Evolutionary conservation across 2,329 filamentous ascomycete species (phyloP).

Genomic region (Sclerotinia nivalis): DNA sequence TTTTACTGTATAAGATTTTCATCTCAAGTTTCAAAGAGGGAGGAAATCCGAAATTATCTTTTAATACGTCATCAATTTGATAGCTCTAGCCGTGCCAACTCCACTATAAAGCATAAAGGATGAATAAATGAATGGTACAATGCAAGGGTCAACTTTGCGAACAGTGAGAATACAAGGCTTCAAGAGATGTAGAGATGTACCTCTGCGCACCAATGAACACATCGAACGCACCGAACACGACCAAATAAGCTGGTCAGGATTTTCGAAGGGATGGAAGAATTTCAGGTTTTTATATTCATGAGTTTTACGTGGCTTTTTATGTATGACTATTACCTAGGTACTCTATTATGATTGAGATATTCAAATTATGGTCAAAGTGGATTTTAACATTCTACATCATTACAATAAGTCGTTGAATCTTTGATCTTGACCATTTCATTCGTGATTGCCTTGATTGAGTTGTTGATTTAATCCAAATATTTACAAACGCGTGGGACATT

Average conservation of each 20-base stretch:
- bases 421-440: not conserved
- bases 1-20: not conserved
- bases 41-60: not conserved
- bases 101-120: not conserved
- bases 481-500: not conserved
- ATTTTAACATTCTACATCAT: not conserved
- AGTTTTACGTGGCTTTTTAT: constrained; percentile 14
- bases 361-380: not conserved
- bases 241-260: not conserved
- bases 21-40: not conserved
- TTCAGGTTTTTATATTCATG: not conserved
- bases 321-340: not conserved
- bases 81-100: not conserved
- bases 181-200: not conserved
- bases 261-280: not conserved
- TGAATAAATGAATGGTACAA: no score
- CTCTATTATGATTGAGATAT: not conserved
- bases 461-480: not conserved
- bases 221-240: not conserved
- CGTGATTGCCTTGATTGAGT: not conserved
- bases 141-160: not conserved
- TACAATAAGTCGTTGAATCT: not conserved
- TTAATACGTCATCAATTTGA: constrained; percentile 3
- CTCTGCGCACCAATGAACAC: constrained; percentile 9
- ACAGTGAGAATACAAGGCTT: not conserved